These are phyloP conservation scores for Puccinellia tenuiflora DNA, from an alignment of 176 grass and related monocot genomes.

Conservation along the genomic window DNA sequence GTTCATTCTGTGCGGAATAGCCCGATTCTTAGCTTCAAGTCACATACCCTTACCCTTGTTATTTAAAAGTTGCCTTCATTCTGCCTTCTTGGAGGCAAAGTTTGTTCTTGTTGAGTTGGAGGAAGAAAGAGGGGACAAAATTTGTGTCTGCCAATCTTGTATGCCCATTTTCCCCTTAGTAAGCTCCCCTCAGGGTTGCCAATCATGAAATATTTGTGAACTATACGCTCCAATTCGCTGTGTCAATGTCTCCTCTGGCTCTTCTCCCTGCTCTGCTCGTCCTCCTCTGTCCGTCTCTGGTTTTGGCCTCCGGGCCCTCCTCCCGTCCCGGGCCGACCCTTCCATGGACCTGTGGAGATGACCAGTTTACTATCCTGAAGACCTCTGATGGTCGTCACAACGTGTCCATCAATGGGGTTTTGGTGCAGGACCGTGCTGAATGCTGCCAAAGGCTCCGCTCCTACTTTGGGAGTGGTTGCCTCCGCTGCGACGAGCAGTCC, in stretches of 20 bases:
- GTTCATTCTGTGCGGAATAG: not conserved
- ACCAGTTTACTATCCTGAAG: conserved; percentile 45
- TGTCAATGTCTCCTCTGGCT: conserved; percentile 22
- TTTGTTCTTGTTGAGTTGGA: not conserved
- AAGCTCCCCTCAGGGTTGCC: not conserved
- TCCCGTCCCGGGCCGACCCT: conserved; percentile 1
- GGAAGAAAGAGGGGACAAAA: not conserved
- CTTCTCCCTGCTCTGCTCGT: conserved; percentile 34
- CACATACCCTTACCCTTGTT: not conserved
- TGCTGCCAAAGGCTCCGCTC: conserved; percentile 59
- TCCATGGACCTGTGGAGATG: conserved; percentile 48
- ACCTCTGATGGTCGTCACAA: conserved; percentile 30
- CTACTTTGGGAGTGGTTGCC: conserved; percentile 57
- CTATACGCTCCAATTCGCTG: not conserved
- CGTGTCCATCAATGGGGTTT: conserved; percentile 51
- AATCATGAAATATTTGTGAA: conserved; percentile 17
- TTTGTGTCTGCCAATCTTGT: not conserved
- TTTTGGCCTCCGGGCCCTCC: conserved; percentile 22
- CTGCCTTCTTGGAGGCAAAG: not conserved
- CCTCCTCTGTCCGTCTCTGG: conserved; percentile 33
- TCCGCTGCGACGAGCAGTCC: conserved; percentile 41
- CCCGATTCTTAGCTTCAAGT: conserved; percentile 2
- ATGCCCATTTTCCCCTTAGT: not conserved
- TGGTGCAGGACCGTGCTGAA: conserved; percentile 46
- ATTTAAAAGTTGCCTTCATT: not conserved